Evolutionary conservation across 2,329 filamentous ascomycete species (phyloP), one percentile per base, ranked within the genome.

Genomic region (Mollisia scopiformis): DNA sequence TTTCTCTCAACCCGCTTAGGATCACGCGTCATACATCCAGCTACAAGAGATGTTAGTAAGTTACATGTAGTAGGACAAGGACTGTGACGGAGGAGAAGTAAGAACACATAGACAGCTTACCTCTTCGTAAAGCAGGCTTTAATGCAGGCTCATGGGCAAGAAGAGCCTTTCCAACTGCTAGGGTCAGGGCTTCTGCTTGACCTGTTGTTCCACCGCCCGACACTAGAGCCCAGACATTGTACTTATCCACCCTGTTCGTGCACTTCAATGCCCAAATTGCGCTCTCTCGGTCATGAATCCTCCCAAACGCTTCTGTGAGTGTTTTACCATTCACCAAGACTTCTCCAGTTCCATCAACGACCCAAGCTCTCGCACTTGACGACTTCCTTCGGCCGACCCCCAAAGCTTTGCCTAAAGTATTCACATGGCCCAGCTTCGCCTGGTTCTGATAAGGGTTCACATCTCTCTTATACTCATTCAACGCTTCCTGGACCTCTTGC

Each of bases 1-100:
- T 99, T 99, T 76, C 95, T 94, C 80, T 99, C 95, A 69, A 99
- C 96, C 73, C 84, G 88, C 80, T 94, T 92, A 60, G 89, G 86
- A 80, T 99, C 94, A 73, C 94, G 90, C 55, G 93, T 96, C 66
- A 99, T 86, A 76, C 90, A 93, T 65, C 96, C 96, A 75, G 94
- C 95, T 99, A 76, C 59, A 71, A 69, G 60, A 64, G 65, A 60
- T 63, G 66, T 73, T 66, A 72, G 73, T 65, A 47, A 27, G 43
- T 21, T 14, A 47, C 43, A 8, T 7, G 8, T 10, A 6, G 3
- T 19, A 11, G 14, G 28, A 11, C 1, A 14, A 23, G n/a, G 7
- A 11, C n/a, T n/a, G n/a, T n/a, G 16, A 16, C 23, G 25, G 3
- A 10, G 23, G 8, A 25, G 14, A 47, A 28, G 28, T 8, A 13